Conservation (phyloP, 306 rosid genomes). For the Acacia acuminata region DNA sequence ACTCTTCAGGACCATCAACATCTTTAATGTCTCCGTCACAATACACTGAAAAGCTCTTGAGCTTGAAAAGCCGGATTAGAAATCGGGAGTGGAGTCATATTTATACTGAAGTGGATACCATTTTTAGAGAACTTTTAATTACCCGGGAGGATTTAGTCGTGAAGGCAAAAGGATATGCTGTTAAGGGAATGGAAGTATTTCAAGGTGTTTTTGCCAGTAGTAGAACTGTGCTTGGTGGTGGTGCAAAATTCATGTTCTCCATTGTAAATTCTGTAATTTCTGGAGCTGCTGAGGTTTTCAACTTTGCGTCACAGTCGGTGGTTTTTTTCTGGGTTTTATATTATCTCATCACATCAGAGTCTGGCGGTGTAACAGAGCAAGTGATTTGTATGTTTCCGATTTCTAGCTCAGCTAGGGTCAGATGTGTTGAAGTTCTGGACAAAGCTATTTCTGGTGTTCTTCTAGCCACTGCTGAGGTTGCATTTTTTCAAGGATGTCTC, state of each 20-base stretch:
- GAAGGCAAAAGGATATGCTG: conserved; percentile 81
- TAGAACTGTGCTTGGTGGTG: conserved; percentile 67
- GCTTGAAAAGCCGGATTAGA: conserved; percentile 59
- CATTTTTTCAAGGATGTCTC: conserved; percentile 86
- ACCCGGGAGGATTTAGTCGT: conserved; percentile 78
- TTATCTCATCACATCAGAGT: conserved; percentile 84
- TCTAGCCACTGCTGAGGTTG: conserved; percentile 86
- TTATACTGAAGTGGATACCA: conserved; percentile 62
- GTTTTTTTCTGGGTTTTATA: conserved; percentile 93
- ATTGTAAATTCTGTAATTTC: conserved; percentile 74
- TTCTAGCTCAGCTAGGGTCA: conserved; percentile 53
- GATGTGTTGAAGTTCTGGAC: conserved; percentile 93
- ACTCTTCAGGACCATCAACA: conserved; percentile 49
- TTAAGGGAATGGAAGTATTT: conserved; percentile 73
- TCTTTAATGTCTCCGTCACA: conserved; percentile 56
- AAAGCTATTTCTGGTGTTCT: conserved; percentile 92
- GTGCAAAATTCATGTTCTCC: conserved; percentile 66
- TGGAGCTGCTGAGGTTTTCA: conserved; percentile 92
- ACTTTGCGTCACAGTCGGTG: conserved; percentile 84
- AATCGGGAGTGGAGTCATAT: conserved; percentile 81
- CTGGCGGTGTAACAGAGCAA: conserved; percentile 99
- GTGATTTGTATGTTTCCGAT: conserved; percentile 85
- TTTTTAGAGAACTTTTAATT: conserved; percentile 72
- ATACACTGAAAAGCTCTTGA: conserved; percentile 66
- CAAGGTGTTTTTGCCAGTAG: conserved; percentile 72